These are phyloP conservation scores for Microsporum canis DNA, from an alignment of 2,329 filamentous ascomycete genomes.

Conservation along the genomic window DNA sequence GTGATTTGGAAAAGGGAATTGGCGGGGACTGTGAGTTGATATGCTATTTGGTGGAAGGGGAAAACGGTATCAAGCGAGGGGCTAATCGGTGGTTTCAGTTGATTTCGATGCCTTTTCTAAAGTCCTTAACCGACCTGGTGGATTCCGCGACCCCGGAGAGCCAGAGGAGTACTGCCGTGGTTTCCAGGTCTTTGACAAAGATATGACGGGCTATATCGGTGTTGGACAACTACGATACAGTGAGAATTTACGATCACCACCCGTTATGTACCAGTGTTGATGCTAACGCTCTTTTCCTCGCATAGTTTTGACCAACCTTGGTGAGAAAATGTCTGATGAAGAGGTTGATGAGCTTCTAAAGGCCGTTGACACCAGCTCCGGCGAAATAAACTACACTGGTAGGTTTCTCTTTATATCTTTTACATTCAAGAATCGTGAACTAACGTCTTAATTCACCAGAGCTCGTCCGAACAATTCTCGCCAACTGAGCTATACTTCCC, in stretches of 20 bases:
- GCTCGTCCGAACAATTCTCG: slow-evolving; percentile 74
- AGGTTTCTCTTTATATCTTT: slow-evolving; percentile 24
- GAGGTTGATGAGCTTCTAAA: slow-evolving; percentile 98
- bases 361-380: slow-evolving; percentile 89
- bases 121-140: slow-evolving; percentile 91
- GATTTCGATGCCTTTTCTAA: slow-evolving; percentile 97
- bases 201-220: slow-evolving; percentile 94
- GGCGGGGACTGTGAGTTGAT: slow-evolving; percentile 73
- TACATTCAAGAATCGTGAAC: slow-evolving; percentile 5
- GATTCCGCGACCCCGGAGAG: slow-evolving; percentile 95
- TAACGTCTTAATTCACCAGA: slow-evolving; percentile 40
- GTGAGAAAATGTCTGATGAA: slow-evolving; percentile 98
- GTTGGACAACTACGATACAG: slow-evolving; percentile 93
- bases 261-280: neutral
- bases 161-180: slow-evolving; percentile 97
- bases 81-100: slow-evolving; percentile 44
- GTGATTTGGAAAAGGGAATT: slow-evolving; percentile 79
- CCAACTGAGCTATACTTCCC: slow-evolving; percentile 48
- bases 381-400: slow-evolving; percentile 97
- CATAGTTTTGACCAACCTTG: slow-evolving; percentile 80
- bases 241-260: slow-evolving; percentile 20
- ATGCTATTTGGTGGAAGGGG: neutral
- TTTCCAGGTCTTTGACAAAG: slow-evolving; percentile 99
- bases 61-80: neutral
- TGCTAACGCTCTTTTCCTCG: neutral